These are phyloP conservation scores for Yamadazyma atmosphaerica DNA, from an alignment of 1,139 yeast genomes.

Conservation along the genomic window DNA sequence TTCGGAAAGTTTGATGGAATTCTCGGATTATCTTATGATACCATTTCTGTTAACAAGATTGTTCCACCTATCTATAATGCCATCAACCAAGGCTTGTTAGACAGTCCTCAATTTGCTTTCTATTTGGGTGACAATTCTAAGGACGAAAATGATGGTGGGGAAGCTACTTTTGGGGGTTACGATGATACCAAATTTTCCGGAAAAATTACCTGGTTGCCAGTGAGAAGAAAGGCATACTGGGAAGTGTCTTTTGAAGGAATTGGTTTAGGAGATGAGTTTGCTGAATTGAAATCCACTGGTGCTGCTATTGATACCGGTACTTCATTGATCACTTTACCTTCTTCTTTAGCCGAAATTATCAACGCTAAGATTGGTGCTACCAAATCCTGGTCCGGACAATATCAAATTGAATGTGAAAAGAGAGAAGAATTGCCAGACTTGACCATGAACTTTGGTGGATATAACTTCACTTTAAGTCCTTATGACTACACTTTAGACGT, in stretches of 20 bases:
- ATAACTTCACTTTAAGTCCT: constrained; percentile 85
- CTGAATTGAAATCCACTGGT: constrained; percentile 79
- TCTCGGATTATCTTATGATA: constrained; percentile 88
- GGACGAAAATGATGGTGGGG: constrained; percentile 73
- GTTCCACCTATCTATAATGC: constrained; percentile 96
- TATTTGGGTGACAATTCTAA: constrained; percentile 79
- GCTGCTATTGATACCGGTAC: constrained; percentile 99
- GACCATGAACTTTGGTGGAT: constrained; percentile 84
- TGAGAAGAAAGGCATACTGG: constrained; percentile 99
- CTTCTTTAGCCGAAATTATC: constrained; percentile 90
- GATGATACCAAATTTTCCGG: constrained; percentile 77
- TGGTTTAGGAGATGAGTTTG: constrained; percentile 88
- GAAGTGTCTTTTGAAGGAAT: constrained; percentile 91
- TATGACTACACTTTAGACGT: constrained; percentile 92
- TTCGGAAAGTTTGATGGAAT: constrained; percentile 98
- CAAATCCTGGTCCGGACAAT: constrained; percentile 97
- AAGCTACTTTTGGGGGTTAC: constrained; percentile 92
- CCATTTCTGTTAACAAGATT: constrained; percentile 82
- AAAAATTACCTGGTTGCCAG: constrained; percentile 90
- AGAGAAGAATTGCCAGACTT: constrained; percentile 86
- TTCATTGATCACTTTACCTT: constrained; percentile 90
- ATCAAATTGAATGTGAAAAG: constrained; percentile 81
- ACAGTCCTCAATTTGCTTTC: constrained; percentile 83
- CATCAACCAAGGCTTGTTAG: constrained; percentile 73
- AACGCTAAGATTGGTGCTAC: constrained; percentile 96